These are phyloP conservation scores for Sporothrix phasma DNA, from an alignment of 2,329 filamentous ascomycete species.

Conservation along the genomic window DNA sequence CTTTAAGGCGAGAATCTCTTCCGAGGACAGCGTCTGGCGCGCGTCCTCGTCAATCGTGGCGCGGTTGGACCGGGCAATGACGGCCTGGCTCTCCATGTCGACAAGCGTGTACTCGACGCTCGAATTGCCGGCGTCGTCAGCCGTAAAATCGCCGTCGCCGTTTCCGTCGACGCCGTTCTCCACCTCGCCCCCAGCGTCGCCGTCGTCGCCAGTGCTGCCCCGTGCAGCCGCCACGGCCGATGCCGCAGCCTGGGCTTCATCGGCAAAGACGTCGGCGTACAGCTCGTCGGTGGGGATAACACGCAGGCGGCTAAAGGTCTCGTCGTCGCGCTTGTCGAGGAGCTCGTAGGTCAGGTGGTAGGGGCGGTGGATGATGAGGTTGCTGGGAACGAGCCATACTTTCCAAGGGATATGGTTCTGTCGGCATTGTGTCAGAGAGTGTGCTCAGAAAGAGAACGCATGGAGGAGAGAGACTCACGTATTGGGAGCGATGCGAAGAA, in stretches of 20 bases:
- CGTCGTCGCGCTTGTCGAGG: constrained; percentile 56
- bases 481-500: constrained; percentile 50
- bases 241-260: constrained; percentile 23
- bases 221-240: constrained; percentile 24
- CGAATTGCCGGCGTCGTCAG: constrained; percentile 32
- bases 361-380: constrained; percentile 81
- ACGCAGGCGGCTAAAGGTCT: constrained; percentile 59
- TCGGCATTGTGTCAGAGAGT: constrained; percentile 3
- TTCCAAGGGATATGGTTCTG: constrained; percentile 79
- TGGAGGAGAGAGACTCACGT: constrained; percentile 37
- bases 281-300: constrained; percentile 73
- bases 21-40: constrained; percentile 62
- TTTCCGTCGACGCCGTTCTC: constrained; percentile 31
- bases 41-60: constrained; percentile 43
- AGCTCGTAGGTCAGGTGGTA: constrained; percentile 89
- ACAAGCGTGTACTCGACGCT: constrained; percentile 37
- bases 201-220: neutral
- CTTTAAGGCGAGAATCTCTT: constrained; percentile 65
- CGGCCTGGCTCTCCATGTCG: constrained; percentile 36
- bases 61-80: constrained; percentile 47
- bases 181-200: neutral
- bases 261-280: constrained; percentile 64
- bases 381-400: constrained; percentile 89
- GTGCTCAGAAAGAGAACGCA: too few species aligned
- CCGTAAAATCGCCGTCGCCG: neutral